Evolutionary conservation across 1,284 basidiomycete species (phyloP).

Genomic region (Ganoderma boninense): DNA sequence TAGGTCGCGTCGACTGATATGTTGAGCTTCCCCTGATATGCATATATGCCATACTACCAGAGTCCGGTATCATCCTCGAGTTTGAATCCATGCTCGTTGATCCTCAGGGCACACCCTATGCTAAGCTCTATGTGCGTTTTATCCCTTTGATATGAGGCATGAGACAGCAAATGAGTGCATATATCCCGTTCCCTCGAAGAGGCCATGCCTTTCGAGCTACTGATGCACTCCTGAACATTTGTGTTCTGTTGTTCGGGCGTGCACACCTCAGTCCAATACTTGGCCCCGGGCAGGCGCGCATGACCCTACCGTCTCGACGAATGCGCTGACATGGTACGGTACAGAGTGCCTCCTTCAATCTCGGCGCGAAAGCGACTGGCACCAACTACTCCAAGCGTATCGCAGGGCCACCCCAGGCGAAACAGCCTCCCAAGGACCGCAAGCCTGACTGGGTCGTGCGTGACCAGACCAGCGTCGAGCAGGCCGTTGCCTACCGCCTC

Average conservation of each 20-base stretch:
- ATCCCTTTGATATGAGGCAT: neutral
- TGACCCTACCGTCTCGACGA: neutral
- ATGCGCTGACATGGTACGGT: neutral
- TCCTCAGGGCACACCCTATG: constrained; percentile 69
- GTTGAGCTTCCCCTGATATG: constrained; percentile 3
- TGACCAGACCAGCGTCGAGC: constrained; percentile 77
- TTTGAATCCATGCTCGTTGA: constrained; percentile 70
- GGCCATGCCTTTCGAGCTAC: neutral
- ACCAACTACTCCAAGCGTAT: constrained; percentile 74
- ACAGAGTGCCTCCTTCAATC: constrained; percentile 76
- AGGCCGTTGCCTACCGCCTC: constrained; percentile 81
- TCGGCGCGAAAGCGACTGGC: constrained; percentile 79
- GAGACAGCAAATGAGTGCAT: neutral
- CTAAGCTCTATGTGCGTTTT: constrained; percentile 62
- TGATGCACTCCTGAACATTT: neutral
- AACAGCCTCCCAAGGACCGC: constrained; percentile 72
- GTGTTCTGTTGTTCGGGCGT: neutral
- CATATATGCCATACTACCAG: constrained; percentile 46
- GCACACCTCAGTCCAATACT: neutral
- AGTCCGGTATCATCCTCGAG: constrained; percentile 80
- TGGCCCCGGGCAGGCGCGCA: no score
- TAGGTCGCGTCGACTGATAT: constrained; percentile 43
- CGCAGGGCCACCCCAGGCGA: constrained; percentile 71
- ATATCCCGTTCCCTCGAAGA: neutral
- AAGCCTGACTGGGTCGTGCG: constrained; percentile 73